Conservation (phyloP, 164 flowering plant species). For the Aristolochia fimbriata region DNA sequence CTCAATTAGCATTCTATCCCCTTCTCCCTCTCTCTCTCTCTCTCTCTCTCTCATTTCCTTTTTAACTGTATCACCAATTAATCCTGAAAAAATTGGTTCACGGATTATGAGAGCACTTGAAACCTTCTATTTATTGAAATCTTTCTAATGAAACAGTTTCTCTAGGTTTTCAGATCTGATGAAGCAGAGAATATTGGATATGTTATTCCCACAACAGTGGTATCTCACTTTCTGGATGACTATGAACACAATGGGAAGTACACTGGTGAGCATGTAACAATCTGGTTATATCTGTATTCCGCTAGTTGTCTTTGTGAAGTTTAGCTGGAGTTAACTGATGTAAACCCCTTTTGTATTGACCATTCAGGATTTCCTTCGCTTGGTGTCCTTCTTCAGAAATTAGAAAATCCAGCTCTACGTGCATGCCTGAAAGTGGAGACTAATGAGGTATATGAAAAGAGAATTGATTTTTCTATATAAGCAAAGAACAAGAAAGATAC, state of each 20-base stretch:
- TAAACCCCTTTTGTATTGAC: slow-evolving; percentile 2
- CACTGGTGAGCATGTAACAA: slow-evolving; percentile 50
- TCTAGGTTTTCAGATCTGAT: slow-evolving; percentile 92
- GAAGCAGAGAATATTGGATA: slow-evolving; percentile 97
- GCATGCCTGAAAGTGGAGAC: slow-evolving; percentile 73
- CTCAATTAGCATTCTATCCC: too few species aligned
- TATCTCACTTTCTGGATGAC: slow-evolving; percentile 88
- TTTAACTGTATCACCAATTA: too few species aligned
- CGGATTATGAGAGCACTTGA: not conserved
- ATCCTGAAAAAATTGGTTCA: not conserved
- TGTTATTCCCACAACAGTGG: slow-evolving; percentile 94
- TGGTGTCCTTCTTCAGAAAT: slow-evolving; percentile 87
- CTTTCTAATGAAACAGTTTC: slow-evolving; percentile 19
- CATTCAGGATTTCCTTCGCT: slow-evolving; percentile 86
- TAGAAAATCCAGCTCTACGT: slow-evolving; percentile 98
- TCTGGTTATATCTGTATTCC: too few species aligned
- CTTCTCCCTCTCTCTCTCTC: not conserved
- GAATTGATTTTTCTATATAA: too few species aligned
- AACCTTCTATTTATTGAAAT: not conserved
- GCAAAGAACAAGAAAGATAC: too few species aligned
- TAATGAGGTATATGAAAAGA: slow-evolving; percentile 51
- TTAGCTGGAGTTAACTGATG: too few species aligned
- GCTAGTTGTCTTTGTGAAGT: too few species aligned
- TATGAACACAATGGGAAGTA: slow-evolving; percentile 86
- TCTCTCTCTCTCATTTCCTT: not conserved